Evolutionary conservation across 495 filamentous ascomycete species (phyloP), one percentile per base, ranked within the genome.

Genomic region (Echria macrotheca): DNA sequence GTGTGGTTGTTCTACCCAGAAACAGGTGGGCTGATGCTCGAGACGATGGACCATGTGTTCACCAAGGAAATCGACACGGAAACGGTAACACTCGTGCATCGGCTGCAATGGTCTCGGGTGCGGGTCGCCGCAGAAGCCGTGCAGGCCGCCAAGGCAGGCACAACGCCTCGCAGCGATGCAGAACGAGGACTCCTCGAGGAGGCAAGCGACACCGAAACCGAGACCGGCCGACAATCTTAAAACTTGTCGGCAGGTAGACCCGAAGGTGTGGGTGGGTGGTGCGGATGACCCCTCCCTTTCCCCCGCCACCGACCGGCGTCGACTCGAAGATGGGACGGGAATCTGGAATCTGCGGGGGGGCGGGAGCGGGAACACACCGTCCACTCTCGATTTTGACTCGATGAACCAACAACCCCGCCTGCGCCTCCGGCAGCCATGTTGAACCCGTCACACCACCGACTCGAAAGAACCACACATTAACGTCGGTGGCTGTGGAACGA

Each of bases 1-100:
- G 73, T 82, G 15, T 85, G 79, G 53, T 73, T 83, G 51, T 73
- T 83, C 40, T 83, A 79, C 51, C 80, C 79, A 1, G 81, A 85
- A 56, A 85, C 83, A 7, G 69, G 72, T 28, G 71, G 72, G 1
- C 55, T 73, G 10, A 58, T 63, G 26, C 57, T 77, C 12, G 75
- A 77, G 53, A 65, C 75, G n/a, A 62, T 77, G 37, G 69, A 77
- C 47, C 62, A 64, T 17, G 59, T 78, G 14, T 78, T 78, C 55
- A 58, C 53, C 25, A 53, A 53, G 18, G 42, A 83, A 66, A 66
- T 44, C 6, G 57, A 50, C 2, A 29, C 19, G 5, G 25, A 19
- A 17, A 38, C 39, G 28, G 42, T 22, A 11, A 44, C 37, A 38
- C 12, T 42, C 25, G 26, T 61, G 11, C 28, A 43, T n/a, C 52